phyloP scores from a whole-genome alignment of 345 rosid genomes.

The Sapria himalayana region DNA sequence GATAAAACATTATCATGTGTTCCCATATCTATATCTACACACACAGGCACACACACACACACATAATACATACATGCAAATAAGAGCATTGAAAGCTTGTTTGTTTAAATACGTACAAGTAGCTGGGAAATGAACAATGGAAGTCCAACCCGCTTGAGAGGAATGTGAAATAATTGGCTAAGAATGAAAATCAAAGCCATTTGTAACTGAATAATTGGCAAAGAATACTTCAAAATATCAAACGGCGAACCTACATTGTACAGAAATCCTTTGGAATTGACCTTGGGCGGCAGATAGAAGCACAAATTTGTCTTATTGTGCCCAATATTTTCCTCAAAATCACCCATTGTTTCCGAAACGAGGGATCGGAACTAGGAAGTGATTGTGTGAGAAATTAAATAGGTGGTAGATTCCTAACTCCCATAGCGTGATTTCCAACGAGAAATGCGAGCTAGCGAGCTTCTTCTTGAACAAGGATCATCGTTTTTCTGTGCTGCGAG shows the following conservation, averaged over 20 bases:
- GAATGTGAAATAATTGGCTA: background rate
- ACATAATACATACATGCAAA: background rate
- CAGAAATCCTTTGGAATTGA: slow-evolving; percentile 2
- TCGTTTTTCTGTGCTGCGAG: too few species aligned
- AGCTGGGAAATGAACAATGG: slow-evolving; percentile 4
- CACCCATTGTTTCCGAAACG: too few species aligned
- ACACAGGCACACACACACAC: background rate
- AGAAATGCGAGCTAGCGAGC: too few species aligned
- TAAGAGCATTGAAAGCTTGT: background rate
- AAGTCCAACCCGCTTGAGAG: slow-evolving; percentile 5
- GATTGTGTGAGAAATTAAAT: too few species aligned
- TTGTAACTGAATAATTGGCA: slow-evolving; percentile 8
- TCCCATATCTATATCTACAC: background rate
- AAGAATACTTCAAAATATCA: background rate
- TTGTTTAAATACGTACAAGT: slow-evolving; percentile 1
- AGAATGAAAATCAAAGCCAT: slow-evolving; percentile 2
- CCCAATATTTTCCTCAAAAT: too few species aligned
- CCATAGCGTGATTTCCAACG: too few species aligned
- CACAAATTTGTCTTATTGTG: too few species aligned
- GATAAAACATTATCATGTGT: background rate
- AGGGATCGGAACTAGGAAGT: too few species aligned
- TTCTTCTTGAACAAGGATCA: too few species aligned
- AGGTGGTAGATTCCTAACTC: too few species aligned
- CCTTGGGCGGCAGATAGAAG: background rate
- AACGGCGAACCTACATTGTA: background rate